These are phyloP conservation scores for Davidsoniella virescens DNA, from an alignment of 2,329 filamentous ascomycete species.

Conservation along the genomic window DNA sequence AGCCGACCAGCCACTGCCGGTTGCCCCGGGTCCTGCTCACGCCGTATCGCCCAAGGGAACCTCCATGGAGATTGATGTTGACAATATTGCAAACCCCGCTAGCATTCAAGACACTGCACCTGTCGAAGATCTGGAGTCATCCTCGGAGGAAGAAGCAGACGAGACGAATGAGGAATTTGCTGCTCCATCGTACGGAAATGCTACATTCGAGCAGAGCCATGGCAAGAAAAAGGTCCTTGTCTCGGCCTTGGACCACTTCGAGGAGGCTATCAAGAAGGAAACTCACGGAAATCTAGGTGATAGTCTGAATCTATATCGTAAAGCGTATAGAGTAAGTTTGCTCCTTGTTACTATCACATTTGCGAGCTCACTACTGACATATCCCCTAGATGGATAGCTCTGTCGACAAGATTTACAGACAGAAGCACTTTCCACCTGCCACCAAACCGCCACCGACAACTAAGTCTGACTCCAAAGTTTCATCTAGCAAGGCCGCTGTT, in stretches of 20 bases:
- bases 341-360: not conserved
- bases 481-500: constrained; percentile 26
- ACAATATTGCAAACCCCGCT: constrained; percentile 16
- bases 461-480: constrained; percentile 12
- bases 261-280: constrained; percentile 80
- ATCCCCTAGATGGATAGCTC: constrained; percentile 53
- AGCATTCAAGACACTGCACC: constrained; percentile 12
- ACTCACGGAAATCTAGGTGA: constrained; percentile 72
- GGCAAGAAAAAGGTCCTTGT: constrained; percentile 31
- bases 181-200: constrained; percentile 9
- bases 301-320: constrained; percentile 73
- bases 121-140: constrained; percentile 18
- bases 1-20: constrained; percentile 15
- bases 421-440: constrained; percentile 66
- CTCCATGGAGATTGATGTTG: not conserved
- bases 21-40: not conserved
- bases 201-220: constrained; percentile 1
- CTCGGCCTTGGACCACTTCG: constrained; percentile 83
- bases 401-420: constrained; percentile 75
- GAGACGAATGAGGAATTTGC: not conserved
- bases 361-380: constrained; percentile 12
- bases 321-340: constrained; percentile 60
- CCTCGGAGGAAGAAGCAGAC: constrained; percentile 13
- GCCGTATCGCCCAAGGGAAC: too few relatives aligned
- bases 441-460: not conserved